Conservation (phyloP, 208 protist genomes). For the Leishmania braziliensis region DNA sequence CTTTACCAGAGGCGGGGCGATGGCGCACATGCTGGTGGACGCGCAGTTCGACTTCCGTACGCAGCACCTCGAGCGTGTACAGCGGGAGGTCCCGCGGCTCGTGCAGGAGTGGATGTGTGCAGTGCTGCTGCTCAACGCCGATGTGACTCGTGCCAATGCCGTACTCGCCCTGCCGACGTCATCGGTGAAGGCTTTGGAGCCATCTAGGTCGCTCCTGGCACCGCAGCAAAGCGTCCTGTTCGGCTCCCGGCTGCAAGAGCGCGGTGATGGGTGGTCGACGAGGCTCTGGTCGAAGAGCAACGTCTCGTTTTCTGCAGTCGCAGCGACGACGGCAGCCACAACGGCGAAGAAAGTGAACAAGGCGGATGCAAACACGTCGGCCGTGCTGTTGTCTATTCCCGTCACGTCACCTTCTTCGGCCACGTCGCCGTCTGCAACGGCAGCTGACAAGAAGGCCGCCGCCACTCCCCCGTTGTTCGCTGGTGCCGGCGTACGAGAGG, state of each 20-base stretch:
- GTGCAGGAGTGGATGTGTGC: slow-evolving; percentile 79
- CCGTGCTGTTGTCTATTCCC: slow-evolving; percentile 30
- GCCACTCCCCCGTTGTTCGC: slow-evolving; percentile 10
- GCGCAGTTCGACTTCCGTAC: slow-evolving; percentile 54
- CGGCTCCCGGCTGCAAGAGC: slow-evolving; percentile 13
- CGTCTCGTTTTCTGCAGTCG: slow-evolving; percentile 20
- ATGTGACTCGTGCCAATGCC: slow-evolving; percentile 31
- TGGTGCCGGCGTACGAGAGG: slow-evolving; percentile 29
- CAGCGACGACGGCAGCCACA: background rate
- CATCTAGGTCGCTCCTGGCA: slow-evolving; percentile 16
- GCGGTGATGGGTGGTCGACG: slow-evolving; percentile 12
- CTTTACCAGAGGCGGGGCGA: slow-evolving; percentile 59
- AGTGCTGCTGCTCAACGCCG: slow-evolving; percentile 47
- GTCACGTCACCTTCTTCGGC: slow-evolving; percentile 12
- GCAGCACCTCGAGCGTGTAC: slow-evolving; percentile 71
- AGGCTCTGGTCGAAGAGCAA: slow-evolving; percentile 6
- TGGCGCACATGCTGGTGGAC: slow-evolving; percentile 58
- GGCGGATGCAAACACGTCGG: background rate
- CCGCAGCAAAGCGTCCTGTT: slow-evolving; percentile 25
- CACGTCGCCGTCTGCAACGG: background rate
- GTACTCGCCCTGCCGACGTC: slow-evolving; percentile 29
- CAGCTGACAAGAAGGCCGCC: background rate
- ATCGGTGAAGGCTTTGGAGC: slow-evolving; percentile 5
- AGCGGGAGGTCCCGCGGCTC: slow-evolving; percentile 47
- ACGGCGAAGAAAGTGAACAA: slow-evolving; percentile 3